A percentile compares a stretch with the other conserved stretches of the same genome.
Conservation (phyloP, 108 stramenopile genomes). For the Mediolabrus comicus region DNA sequence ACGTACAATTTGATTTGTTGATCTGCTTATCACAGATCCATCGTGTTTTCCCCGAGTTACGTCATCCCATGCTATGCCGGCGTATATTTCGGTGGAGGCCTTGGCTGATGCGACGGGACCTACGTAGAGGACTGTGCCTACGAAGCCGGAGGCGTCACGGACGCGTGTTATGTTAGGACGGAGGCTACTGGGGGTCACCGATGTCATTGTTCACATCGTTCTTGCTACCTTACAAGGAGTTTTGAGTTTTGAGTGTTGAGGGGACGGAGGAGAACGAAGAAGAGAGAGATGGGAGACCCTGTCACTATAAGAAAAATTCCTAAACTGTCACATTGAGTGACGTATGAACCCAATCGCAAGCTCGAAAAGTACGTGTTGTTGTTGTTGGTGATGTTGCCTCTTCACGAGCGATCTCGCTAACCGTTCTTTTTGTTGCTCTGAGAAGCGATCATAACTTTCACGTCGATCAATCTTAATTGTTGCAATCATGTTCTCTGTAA, state of each 20-base stretch:
- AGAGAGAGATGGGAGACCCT: background rate
- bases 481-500: slow-evolving; percentile 29
- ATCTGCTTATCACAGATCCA: slow-evolving; percentile 75
- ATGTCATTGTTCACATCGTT: background rate
- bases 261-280: background rate
- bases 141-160: slow-evolving; percentile 79
- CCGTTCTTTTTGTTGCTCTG: background rate
- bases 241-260: background rate
- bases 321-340: no score
- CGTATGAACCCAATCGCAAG: no score
- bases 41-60: slow-evolving; percentile 85
- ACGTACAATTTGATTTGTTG: slow-evolving; percentile 69
- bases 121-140: slow-evolving; percentile 82
- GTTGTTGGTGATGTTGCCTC: background rate
- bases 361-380: background rate
- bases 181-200: slow-evolving; percentile 14
- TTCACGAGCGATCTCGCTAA: no score
- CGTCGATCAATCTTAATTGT: background rate
- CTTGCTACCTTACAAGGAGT: background rate
- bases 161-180: slow-evolving; percentile 65
- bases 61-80: slow-evolving; percentile 90
- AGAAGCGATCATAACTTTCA: background rate
- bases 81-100: slow-evolving; percentile 68
- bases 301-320: no score
- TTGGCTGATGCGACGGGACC: slow-evolving; percentile 89